These are phyloP conservation scores for Dentipellis sp. DNA, from an alignment of 768 basidiomycete genomes.

Conservation along the genomic window DNA sequence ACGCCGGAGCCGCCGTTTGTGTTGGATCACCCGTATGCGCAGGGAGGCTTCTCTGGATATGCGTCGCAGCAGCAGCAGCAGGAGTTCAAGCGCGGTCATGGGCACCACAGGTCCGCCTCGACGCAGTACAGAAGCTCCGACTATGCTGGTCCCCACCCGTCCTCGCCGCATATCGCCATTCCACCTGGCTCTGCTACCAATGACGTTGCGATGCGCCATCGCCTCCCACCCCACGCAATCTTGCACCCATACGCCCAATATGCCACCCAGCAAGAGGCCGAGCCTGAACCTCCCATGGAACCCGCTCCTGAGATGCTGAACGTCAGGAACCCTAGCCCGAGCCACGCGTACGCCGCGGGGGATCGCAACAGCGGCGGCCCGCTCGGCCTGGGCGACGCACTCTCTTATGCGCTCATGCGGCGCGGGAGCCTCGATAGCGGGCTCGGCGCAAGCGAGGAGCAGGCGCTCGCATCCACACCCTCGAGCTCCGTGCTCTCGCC, in stretches of 20 bases:
- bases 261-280: background rate
- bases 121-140: constrained; percentile 20
- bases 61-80: background rate
- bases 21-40: constrained; percentile 30
- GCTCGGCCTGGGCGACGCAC: constrained; percentile 55
- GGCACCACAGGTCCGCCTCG: constrained; percentile 10
- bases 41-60: constrained; percentile 7
- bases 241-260: constrained; percentile 12
- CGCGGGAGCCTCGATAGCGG: constrained; percentile 32
- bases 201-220: constrained; percentile 26
- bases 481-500: constrained; percentile 5
- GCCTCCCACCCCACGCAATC: constrained; percentile 23
- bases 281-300: background rate
- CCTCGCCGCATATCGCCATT: constrained; percentile 16
- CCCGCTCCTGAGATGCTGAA: background rate
- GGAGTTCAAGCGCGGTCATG: constrained; percentile 5
- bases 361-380: constrained; percentile 4
- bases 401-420: constrained; percentile 36
- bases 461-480: background rate
- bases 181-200: constrained; percentile 14
- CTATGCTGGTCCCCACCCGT: constrained; percentile 34
- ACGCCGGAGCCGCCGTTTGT: constrained; percentile 16
- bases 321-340: background rate
- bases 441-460: constrained; percentile 37
- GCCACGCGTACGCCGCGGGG: constrained; percentile 10